Evolutionary conservation across 768 basidiomycete genomes (phyloP).

Genomic region (Lentinula guzmanii): DNA sequence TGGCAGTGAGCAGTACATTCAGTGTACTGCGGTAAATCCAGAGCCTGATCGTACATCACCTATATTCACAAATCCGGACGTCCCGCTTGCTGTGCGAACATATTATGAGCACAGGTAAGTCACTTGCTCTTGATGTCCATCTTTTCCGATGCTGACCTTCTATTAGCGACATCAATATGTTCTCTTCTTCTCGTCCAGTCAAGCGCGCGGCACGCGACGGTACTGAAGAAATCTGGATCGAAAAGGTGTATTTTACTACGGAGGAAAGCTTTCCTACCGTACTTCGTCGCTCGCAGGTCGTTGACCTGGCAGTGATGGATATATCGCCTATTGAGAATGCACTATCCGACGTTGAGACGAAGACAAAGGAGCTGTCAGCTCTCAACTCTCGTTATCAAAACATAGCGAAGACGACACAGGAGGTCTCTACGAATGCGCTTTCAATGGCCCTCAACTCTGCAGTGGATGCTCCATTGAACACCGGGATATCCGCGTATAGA

Average conservation of each 20-base stretch:
- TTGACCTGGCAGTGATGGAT: constrained; percentile 62
- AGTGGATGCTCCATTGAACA: constrained; percentile 75
- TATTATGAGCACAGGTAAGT: constrained; percentile 84
- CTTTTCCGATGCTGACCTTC: not conserved
- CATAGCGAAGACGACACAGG: constrained; percentile 70
- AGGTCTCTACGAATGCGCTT: constrained; percentile 71
- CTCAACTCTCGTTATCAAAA: constrained; percentile 68
- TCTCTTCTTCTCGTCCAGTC: constrained; percentile 70
- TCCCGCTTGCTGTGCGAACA: constrained; percentile 68
- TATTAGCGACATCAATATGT: constrained; percentile 71
- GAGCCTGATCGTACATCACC: constrained; percentile 75
- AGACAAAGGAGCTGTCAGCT: constrained; percentile 69
- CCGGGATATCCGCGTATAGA: constrained; percentile 75
- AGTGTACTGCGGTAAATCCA: constrained; percentile 79
- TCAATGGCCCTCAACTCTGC: constrained; percentile 84
- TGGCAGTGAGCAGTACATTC: constrained; percentile 79
- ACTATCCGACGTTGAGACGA: constrained; percentile 71
- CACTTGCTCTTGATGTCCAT: not conserved
- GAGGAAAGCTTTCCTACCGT: constrained; percentile 91
- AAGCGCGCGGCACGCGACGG: constrained; percentile 60
- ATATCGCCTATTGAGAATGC: constrained; percentile 86
- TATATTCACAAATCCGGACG: constrained; percentile 83
- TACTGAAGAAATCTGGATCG: constrained; percentile 74
- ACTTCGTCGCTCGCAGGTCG: constrained; percentile 81
- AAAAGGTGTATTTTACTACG: constrained; percentile 83